Base-by-base conservation (phyloP, 1,139 yeast genomes). In the Sporopachydermia cereana region DNA sequence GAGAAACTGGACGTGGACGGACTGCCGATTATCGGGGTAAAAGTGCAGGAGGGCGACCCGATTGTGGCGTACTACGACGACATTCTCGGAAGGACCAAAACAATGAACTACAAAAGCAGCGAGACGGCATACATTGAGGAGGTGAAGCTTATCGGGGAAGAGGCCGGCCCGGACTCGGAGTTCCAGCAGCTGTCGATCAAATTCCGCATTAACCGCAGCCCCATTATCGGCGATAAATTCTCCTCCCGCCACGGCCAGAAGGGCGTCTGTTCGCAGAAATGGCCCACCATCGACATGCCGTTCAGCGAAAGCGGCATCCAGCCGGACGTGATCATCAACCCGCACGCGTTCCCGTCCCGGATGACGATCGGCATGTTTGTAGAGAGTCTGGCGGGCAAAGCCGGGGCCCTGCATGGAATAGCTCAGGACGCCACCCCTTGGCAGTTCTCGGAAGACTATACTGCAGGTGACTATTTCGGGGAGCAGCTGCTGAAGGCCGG, bases 331-430 rank as follows among this genome's bases (percentile, higher is more conserved):
- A 91, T 91, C 59, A 91, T 91, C 59, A 91, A 91, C 62, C 98
- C 98, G 2, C 98, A 91, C 63, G 98, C 97, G 54, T 91, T 91
- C 89, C 98, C 98, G 54, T 89, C 97, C 46, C 94, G 98, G 73
- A 91, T 91, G 99, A 91, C 99, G 22, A 91, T 91, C 65, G 99
- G 98, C 70, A 91, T 91, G 98, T 91, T 91, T 68, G 97, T 91
- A 44, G 99, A 91, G 67, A 83, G 95, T 48, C 69, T 91, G 51
- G 98, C 98, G 16, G 98, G 98, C 58, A 91, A 91, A 64, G 94
- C 98, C 3, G 98, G 98, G 63, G 96, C 96, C 9, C 69, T 93
- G 59, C 98, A 91, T 57, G 99, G 99, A 58, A 81, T 88, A 59
- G 94, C 97, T 2, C 97, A 91, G 58, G 98, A 91, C 60, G 79